Percentiles rank a stretch among this genome's conserved stretches.
phyloP scores from a whole-genome alignment of 495 filamentous ascomycete species.

The Ascobolus immersus region DNA sequence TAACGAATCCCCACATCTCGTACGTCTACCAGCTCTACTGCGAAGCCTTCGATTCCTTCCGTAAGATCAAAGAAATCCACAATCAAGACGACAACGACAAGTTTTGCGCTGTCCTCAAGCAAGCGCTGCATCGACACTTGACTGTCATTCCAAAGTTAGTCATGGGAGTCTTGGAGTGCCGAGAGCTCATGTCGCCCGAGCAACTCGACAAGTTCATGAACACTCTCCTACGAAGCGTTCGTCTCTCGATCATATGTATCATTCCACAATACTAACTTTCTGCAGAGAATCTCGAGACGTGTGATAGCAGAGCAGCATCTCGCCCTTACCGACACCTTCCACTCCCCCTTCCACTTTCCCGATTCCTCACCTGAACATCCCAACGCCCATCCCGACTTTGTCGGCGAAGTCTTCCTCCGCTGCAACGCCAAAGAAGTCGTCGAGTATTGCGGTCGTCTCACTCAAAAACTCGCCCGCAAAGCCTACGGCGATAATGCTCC shows the following conservation, averaged over 20 bases:
- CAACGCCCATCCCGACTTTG: slow-evolving; percentile 51
- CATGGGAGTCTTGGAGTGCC: slow-evolving; percentile 78
- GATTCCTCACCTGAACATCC: slow-evolving; percentile 33
- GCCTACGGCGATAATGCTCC: slow-evolving; percentile 40
- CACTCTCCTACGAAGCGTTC: slow-evolving; percentile 65
- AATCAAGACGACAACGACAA: slow-evolving; percentile 72
- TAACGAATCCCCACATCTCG: slow-evolving; percentile 80
- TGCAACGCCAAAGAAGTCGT: slow-evolving; percentile 83
- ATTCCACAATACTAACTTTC: background rate
- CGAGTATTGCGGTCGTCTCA: slow-evolving; percentile 48
- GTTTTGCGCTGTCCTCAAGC: slow-evolving; percentile 57
- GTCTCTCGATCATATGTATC: slow-evolving; percentile 12
- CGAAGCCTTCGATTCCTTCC: slow-evolving; percentile 72
- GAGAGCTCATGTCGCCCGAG: slow-evolving; percentile 45
- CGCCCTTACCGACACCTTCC: slow-evolving; percentile 86
- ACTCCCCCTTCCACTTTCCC: slow-evolving; percentile 76
- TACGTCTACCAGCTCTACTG: slow-evolving; percentile 95
- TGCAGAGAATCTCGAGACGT: slow-evolving; percentile 66
- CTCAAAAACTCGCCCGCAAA: slow-evolving; percentile 39
- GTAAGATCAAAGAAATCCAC: slow-evolving; percentile 57
- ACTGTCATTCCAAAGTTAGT: slow-evolving; percentile 81
- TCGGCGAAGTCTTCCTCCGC: slow-evolving; percentile 85
- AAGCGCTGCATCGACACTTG: slow-evolving; percentile 63
- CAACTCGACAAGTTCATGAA: slow-evolving; percentile 90
- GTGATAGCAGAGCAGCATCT: slow-evolving; percentile 97